Base-by-base conservation (phyloP, 2,329 filamentous ascomycete species). In the Mycosphaerella arachidis region DNA sequence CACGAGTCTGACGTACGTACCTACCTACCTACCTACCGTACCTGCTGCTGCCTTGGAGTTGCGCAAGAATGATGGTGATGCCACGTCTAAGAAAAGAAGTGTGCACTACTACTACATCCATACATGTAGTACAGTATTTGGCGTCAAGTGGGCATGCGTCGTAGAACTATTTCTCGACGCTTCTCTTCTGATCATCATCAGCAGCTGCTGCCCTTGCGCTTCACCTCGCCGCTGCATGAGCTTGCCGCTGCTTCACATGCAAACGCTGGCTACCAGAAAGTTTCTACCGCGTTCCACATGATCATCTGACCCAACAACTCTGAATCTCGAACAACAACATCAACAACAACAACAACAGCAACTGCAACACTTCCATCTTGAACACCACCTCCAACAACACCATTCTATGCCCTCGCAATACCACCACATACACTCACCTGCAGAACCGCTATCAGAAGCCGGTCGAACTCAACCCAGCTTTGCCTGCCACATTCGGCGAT, bases 211-310 rank as follows among this genome's bases (percentile, higher is more conserved):
- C 43, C 24, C 43, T 27, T 50, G 10, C n/a, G 10, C n/a, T 24
- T 40, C n/a, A 43, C 53, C 20, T 31, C 1, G 7, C 13, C n/a
- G 12, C 40, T 27, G 45, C 35, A 33, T 43, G 46, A 20, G 10
- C 27, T 43, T 37, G 50, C 33, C 16, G 29, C 50, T 57, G 20
- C 55, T 57, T 53, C 57, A 59, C 43, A 51, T 59, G 57, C 57
- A 51, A 59, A 35, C 56, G 52, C 43, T 45, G 37, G 7, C 52
- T 52, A 27, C 27, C 40, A 18, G 37, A 48, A 43, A 31, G 18
- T 48, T 59, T 55, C 56, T 30, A 40, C 8, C 40, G 18, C 27
- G 4, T 56, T 48, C 27, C 43, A 55, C 53, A 20, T 3, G 27
- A 35, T 35, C 29, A 52, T 31, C 46, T 30, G 24, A 46, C 24